Conservation (phyloP, 345 rosid species). For the Pistacia integerrima region DNA sequence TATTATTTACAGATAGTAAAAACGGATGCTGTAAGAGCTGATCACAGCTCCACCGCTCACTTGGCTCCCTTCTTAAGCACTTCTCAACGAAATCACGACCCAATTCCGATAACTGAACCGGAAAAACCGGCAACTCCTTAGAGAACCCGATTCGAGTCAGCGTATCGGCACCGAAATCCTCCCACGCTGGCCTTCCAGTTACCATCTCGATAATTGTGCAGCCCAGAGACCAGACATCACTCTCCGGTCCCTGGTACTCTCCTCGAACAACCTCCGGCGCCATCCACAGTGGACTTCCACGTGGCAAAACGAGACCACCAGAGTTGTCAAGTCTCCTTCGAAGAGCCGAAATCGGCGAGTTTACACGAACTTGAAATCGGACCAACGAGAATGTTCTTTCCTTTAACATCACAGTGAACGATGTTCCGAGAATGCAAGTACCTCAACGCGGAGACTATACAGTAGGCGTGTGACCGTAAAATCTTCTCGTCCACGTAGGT, state of each 20-base stretch:
- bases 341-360: constrained; percentile 83
- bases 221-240: constrained; percentile 85
- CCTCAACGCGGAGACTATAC: constrained; percentile 59
- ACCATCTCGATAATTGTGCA: constrained; percentile 79
- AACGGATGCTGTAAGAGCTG: constrained; percentile 71
- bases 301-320: constrained; percentile 32
- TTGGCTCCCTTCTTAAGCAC: constrained; percentile 55
- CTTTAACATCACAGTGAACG: constrained; percentile 82
- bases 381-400: constrained; percentile 58
- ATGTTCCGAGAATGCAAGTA: constrained; percentile 60
- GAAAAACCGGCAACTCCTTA: constrained; percentile 47
- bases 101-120: constrained; percentile 44
- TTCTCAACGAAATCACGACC: constrained; percentile 66
- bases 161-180: constrained; percentile 53
- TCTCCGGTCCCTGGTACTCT: constrained; percentile 71
- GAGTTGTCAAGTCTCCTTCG: constrained; percentile 24
- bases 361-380: constrained; percentile 37
- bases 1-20: constrained; percentile 28
- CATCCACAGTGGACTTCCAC: constrained; percentile 94
- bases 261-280: constrained; percentile 83
- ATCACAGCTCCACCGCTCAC: constrained; percentile 72
- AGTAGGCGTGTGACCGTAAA: constrained; percentile 47
- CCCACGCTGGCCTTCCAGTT: constrained; percentile 76
- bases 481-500: constrained; percentile 34
- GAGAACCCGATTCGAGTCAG: constrained; percentile 62